These are phyloP conservation scores for Naegleria fowleri DNA, from an alignment of 208 protist genomes.

Conservation along the genomic window DNA sequence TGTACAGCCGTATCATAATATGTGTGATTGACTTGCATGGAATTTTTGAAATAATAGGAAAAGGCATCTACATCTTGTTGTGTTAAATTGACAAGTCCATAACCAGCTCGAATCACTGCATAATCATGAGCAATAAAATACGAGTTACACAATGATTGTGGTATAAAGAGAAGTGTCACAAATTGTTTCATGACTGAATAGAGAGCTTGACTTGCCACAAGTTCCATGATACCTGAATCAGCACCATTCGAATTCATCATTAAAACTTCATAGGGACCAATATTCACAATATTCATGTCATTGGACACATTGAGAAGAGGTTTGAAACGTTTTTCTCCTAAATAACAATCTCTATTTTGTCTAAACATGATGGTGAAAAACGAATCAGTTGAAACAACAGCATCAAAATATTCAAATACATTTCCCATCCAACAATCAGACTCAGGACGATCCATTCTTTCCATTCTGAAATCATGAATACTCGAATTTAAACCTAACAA, in stretches of 20 bases:
- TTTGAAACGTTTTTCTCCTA: not conserved
- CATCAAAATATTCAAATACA: not conserved
- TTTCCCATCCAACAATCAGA: not conserved
- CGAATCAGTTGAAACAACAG: not conserved
- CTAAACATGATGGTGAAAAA: not conserved
- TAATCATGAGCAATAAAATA: not conserved
- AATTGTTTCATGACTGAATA: not conserved
- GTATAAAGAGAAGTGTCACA: not conserved
- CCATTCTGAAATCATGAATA: not conserved
- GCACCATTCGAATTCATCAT: not conserved
- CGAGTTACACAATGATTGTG: not conserved
- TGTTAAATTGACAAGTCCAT: not conserved
- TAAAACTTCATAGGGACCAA: not conserved
- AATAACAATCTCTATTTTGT: not conserved
- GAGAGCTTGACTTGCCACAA: not conserved
- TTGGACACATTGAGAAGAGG: not conserved
- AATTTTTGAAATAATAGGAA: not conserved
- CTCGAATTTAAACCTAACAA: not conserved
- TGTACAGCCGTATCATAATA: not conserved
- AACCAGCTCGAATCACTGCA: not conserved
- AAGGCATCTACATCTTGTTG: not conserved
- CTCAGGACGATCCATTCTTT: not conserved
- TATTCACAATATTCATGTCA: not conserved
- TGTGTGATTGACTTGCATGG: not conserved
- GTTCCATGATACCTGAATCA: not conserved